These are phyloP conservation scores for Melocanna baccifera DNA, from an alignment of 176 grass and related monocot species.

Conservation along the genomic window DNA sequence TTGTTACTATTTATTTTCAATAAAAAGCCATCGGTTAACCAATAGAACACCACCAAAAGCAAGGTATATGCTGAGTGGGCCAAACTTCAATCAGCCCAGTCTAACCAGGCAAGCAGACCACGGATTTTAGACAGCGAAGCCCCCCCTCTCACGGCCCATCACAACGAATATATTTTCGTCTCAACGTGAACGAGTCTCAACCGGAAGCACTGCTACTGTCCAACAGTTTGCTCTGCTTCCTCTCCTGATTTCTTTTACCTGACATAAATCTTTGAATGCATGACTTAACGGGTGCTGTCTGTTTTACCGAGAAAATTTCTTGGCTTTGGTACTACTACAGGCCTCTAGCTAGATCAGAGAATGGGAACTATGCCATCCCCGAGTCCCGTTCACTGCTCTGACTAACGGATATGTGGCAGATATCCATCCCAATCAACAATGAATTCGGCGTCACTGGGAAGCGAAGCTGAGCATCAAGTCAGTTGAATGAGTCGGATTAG, in stretches of 20 bases:
- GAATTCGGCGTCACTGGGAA: background rate
- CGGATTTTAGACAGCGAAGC: too few species aligned
- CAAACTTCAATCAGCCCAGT: background rate
- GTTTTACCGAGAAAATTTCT: background rate
- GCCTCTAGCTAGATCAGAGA: background rate
- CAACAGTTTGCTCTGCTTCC: background rate
- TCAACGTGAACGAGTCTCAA: background rate
- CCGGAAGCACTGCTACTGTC: background rate
- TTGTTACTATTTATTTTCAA: too few species aligned
- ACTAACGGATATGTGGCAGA: background rate
- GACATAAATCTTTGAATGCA: background rate
- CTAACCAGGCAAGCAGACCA: background rate
- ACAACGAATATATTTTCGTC: background rate
- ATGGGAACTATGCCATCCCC: background rate
- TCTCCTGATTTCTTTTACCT: background rate
- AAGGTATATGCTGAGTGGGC: background rate
- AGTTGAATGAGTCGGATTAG: background rate
- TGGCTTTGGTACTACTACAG: background rate
- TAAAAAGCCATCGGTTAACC: too few species aligned
- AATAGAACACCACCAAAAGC: too few species aligned
- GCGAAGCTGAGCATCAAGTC: background rate
- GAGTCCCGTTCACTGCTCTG: background rate
- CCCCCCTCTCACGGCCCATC: background rate
- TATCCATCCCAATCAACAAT: constrained; percentile 4
- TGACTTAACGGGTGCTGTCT: background rate